phyloP scores from a whole-genome alignment of 2,329 filamentous ascomycete species.

The Zymoseptoria tritici region DNA sequence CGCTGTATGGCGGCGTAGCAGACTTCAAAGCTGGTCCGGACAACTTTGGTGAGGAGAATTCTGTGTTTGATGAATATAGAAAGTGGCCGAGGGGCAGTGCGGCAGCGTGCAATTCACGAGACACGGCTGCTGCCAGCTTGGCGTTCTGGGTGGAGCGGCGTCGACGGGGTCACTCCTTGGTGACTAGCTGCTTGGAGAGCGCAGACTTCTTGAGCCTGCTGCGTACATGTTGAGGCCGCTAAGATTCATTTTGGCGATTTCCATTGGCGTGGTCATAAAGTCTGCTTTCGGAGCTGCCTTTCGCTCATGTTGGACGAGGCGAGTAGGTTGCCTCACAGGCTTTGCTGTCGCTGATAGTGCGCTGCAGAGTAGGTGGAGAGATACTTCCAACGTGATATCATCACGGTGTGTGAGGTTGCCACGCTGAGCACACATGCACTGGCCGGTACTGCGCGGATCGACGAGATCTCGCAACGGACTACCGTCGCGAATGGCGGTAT shows the following conservation, averaged over 20 bases:
- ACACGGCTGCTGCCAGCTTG: neutral
- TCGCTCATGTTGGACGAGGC: no score
- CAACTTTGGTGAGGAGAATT: neutral
- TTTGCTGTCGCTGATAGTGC: no score
- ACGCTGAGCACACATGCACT: neutral
- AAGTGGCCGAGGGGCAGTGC: neutral
- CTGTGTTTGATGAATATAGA: neutral
- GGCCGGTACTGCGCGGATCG: neutral
- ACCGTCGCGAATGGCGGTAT: neutral
- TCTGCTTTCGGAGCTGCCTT: no score
- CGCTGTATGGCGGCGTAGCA: neutral
- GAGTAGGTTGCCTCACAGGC: no score
- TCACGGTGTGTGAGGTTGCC: neutral
- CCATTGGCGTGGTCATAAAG: no score
- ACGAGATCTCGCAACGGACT: neutral
- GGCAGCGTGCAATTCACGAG: neutral
- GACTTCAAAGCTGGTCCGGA: neutral
- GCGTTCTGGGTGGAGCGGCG: neutral
- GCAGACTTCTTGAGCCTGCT: no score
- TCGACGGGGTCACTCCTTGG: neutral
- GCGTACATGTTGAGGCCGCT: no score
- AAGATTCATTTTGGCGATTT: no score
- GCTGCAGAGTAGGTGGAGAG: no score
- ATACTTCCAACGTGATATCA: no score
- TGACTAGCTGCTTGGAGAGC: neutral